phyloP scores from a whole-genome alignment of 2,329 filamentous ascomycete genomes.

The Xylaria sp. region DNA sequence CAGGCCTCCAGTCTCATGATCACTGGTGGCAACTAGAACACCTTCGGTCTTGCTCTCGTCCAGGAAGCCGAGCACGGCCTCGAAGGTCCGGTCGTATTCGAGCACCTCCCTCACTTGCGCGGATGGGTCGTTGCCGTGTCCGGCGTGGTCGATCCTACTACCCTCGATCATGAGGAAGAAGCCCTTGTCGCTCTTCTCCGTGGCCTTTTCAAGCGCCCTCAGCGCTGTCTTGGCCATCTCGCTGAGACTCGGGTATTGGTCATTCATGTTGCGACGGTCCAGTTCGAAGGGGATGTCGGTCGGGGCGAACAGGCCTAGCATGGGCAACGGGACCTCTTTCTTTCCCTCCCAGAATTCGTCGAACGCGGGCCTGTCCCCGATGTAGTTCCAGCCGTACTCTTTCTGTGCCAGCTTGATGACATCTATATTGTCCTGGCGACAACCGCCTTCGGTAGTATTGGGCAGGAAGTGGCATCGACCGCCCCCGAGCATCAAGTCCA shows the following conservation, averaged over 20 bases:
- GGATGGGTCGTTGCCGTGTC: constrained; percentile 82
- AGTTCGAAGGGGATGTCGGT: constrained; percentile 91
- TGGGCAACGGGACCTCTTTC: constrained; percentile 71
- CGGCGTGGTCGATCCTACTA: constrained; percentile 93
- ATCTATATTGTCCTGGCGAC: constrained; percentile 78
- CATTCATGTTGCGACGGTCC: constrained; percentile 78
- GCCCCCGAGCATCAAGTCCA: constrained; percentile 92
- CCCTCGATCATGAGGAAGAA: constrained; percentile 99
- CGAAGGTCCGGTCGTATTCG: constrained; percentile 90
- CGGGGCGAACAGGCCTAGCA: constrained; percentile 83
- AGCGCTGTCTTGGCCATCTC: constrained; percentile 91
- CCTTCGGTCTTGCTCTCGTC: constrained; percentile 74
- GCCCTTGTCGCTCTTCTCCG: constrained; percentile 81
- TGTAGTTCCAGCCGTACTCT: constrained; percentile 79
- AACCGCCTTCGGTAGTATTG: constrained; percentile 80
- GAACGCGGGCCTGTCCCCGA: constrained; percentile 74
- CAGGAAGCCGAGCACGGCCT: constrained; percentile 83
- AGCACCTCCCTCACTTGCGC: constrained; percentile 90
- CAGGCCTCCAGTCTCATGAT: constrained; percentile 95
- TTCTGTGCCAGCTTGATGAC: constrained; percentile 74
- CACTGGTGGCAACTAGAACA: constrained; percentile 86
- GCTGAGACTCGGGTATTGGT: constrained; percentile 84
- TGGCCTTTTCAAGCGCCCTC: constrained; percentile 78
- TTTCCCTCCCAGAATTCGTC: constrained; percentile 72
- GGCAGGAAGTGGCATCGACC: constrained; percentile 92